Evolutionary conservation across 768 basidiomycete species (phyloP).

Genomic region (Phallus indusiatus): DNA sequence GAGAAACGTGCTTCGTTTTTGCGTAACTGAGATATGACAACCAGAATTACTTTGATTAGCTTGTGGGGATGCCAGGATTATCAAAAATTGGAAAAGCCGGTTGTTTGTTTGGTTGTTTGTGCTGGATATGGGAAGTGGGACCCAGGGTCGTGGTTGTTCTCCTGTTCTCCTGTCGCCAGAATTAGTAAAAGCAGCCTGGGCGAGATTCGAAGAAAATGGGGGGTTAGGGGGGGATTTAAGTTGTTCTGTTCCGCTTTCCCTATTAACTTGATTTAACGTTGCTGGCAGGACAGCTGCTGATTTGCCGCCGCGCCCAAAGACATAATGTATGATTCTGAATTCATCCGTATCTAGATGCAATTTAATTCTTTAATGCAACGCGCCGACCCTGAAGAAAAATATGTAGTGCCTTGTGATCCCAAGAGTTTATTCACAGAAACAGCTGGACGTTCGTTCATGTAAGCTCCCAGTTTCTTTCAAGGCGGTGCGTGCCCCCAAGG

Average conservation of each 20-base stretch:
- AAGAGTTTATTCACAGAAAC: background rate
- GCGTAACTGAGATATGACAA: too few species aligned
- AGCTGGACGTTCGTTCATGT: background rate
- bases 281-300: too few species aligned
- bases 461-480: background rate
- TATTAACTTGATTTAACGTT: background rate
- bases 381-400: too few species aligned
- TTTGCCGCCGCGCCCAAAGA: too few species aligned
- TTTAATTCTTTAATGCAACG: too few species aligned
- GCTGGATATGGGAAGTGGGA: background rate
- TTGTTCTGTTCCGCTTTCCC: background rate
- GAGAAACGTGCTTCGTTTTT: background rate
- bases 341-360: too few species aligned
- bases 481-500: background rate
- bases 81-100: background rate
- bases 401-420: background rate
- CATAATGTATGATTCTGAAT: too few species aligned
- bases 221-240: background rate
- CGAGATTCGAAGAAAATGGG: background rate
- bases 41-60: background rate
- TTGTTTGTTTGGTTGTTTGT: background rate
- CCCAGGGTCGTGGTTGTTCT: background rate
- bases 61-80: background rate
- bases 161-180: background rate
- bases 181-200: background rate